These are phyloP conservation scores for Ustilago cynodontis DNA, from an alignment of 1,284 basidiomycete genomes.

Conservation along the genomic window DNA sequence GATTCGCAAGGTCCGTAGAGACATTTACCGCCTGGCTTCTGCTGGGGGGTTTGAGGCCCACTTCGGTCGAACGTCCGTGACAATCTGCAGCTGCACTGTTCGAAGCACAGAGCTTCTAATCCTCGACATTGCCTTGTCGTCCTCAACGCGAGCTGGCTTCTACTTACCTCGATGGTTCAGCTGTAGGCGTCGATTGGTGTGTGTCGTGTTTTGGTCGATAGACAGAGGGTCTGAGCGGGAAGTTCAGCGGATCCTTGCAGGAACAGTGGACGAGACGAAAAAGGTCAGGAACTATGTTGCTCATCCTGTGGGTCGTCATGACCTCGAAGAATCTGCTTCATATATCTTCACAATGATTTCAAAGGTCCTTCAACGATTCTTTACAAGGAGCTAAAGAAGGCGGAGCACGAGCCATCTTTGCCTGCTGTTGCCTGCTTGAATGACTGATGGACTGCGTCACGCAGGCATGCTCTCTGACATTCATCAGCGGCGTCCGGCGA, in stretches of 20 bases:
- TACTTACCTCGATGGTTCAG: neutral
- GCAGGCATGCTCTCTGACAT: neutral
- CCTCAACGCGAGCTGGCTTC: neutral
- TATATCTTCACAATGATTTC: neutral
- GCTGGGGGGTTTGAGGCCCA: conserved; percentile 8
- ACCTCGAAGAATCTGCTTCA: neutral
- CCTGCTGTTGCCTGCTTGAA: neutral
- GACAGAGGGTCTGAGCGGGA: neutral
- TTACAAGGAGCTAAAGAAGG: neutral
- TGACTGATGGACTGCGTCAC: neutral
- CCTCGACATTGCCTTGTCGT: neutral
- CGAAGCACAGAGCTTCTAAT: too few species aligned
- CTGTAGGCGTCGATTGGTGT: neutral
- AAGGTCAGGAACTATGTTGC: neutral
- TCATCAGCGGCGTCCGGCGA: neutral
- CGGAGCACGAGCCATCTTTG: neutral
- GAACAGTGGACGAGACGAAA: neutral
- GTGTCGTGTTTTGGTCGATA: neutral
- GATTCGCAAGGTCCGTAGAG: neutral
- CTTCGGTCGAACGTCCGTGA: conserved; percentile 27
- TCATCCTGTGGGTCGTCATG: neutral
- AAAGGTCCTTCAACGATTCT: too few species aligned
- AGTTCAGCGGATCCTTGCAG: neutral
- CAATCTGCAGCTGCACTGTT: neutral
- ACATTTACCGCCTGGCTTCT: neutral